Conservation (phyloP, 768 basidiomycete genomes). For the Tylopilus sp. region DNA sequence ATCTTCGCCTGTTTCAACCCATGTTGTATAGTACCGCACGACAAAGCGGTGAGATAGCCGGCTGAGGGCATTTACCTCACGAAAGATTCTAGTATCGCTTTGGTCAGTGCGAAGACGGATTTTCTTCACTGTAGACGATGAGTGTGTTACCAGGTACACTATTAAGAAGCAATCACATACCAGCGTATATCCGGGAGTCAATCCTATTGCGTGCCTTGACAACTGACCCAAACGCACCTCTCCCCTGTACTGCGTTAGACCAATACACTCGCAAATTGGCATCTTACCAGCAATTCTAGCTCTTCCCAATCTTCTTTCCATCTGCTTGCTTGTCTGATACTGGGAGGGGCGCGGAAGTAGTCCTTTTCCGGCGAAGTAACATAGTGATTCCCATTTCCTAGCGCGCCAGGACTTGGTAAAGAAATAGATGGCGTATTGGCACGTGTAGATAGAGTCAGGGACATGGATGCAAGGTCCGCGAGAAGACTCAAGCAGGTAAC, state of each 20-base stretch:
- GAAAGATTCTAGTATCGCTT: slow-evolving; percentile 82
- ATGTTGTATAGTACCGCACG: slow-evolving; percentile 88
- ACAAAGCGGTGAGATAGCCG: slow-evolving; percentile 85
- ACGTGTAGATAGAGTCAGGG: slow-evolving; percentile 26
- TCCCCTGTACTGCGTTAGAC: slow-evolving; percentile 49
- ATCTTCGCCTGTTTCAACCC: slow-evolving; percentile 73
- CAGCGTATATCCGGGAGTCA: slow-evolving; percentile 81
- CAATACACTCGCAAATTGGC: background rate
- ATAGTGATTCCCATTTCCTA: slow-evolving; percentile 35
- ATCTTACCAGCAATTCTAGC: slow-evolving; percentile 68
- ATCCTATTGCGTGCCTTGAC: slow-evolving; percentile 91
- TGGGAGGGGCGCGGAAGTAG: slow-evolving; percentile 44
- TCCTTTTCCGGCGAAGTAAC: slow-evolving; percentile 63
- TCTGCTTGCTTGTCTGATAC: slow-evolving; percentile 58
- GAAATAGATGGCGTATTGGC: slow-evolving; percentile 17
- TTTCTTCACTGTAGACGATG: slow-evolving; percentile 67
- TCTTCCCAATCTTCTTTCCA: slow-evolving; percentile 97
- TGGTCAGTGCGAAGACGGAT: slow-evolving; percentile 74
- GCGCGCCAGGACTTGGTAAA: slow-evolving; percentile 40
- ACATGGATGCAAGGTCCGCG: slow-evolving; percentile 49
- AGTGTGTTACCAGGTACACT: background rate
- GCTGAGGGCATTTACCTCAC: slow-evolving; percentile 89
- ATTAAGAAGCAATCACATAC: slow-evolving; percentile 32
- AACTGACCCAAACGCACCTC: slow-evolving; percentile 90
- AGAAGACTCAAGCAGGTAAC: slow-evolving; percentile 57